Percentiles rank a stretch among this genome's conserved stretches.
phyloP scores from a whole-genome alignment of 257 asterid species.

The Scutellaria minor region DNA sequence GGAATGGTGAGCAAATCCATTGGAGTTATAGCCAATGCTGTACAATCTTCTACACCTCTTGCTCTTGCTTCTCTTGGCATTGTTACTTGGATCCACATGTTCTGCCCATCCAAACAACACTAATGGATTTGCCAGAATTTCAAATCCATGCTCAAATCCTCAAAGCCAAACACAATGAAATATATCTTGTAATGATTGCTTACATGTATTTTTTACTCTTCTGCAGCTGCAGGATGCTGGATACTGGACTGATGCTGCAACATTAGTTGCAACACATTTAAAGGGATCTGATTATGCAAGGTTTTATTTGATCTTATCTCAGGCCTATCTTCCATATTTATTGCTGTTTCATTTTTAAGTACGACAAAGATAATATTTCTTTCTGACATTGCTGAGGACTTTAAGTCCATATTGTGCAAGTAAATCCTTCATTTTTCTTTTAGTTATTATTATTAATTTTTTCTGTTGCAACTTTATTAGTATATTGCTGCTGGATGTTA shows the following conservation, averaged over 20 bases:
- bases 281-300: slow-evolving; percentile 98
- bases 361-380: too few species aligned
- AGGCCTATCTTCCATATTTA: too few species aligned
- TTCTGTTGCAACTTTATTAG: too few species aligned
- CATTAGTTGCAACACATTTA: slow-evolving; percentile 95
- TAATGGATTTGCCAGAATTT: too few species aligned
- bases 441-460: too few species aligned
- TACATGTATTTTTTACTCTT: slow-evolving; percentile 38
- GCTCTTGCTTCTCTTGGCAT: slow-evolving; percentile 87
- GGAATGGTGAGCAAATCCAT: slow-evolving; percentile 99
- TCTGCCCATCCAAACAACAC: slow-evolving; percentile 44
- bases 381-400: too few species aligned
- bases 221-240: slow-evolving; percentile 99
- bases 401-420: too few species aligned
- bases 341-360: too few species aligned
- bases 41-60: slow-evolving; percentile 85
- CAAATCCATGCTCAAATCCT: too few species aligned
- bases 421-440: too few species aligned
- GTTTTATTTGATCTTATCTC: slow-evolving; percentile 40
- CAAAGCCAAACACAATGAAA: neutral
- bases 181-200: slow-evolving; percentile 31
- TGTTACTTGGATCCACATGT: slow-evolving; percentile 94
- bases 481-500: too few species aligned
- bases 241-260: slow-evolving; percentile 99
- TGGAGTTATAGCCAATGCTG: slow-evolving; percentile 79